Evolutionary conservation across 2,329 filamentous ascomycete species (phyloP), one percentile per base, ranked within the genome.

Genomic region (Coniochaeta pulveracea): DNA sequence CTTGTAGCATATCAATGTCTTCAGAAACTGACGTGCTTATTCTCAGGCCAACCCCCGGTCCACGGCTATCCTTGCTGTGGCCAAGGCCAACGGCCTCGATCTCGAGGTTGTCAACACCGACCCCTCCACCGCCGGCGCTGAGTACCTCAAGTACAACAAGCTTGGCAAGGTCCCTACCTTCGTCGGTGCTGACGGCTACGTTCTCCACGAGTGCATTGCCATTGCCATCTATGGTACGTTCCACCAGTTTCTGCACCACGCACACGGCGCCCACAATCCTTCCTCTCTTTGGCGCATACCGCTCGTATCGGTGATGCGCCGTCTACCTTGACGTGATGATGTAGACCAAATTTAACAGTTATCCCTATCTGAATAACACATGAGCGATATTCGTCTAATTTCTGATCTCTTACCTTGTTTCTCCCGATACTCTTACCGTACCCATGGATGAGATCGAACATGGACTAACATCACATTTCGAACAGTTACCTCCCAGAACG

Each of bases 181-280:
- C 57, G 74, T 89, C 53, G 88, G 88, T 58, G 71, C 79, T 55
- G 91, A 98, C 64, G 89, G 88, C 62, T 96, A 83, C 65, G 68
- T 76, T 52, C 76, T 98, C 50, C 80, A 75, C 44, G 91, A 98
- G 79, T 72, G 62, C 64, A 88, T 96, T 52, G 91, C 91, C 61
- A 89, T 98, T 55, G 85, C 86, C 58, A 84, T 98, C 70, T 98
- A 96, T 73, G 67, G 91, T 98, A 84, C 54, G 89, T 85, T 27
- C 10, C n/a, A n/a, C n/a, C n/a, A n/a, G 36, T 19, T 31, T 30
- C 29, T 40, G 34, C 37, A 35, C 38, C 34, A 33, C 22, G 15
- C 26, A 34, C 28, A 34, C 19, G n/a, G n/a, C n/a, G n/a, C n/a
- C n/a, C n/a, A n/a, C n/a, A n/a, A n/a, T n/a, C 19, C n/a, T 10